phyloP scores from a whole-genome alignment of 345 rosid genomes.

The Eucalyptus sp. region DNA sequence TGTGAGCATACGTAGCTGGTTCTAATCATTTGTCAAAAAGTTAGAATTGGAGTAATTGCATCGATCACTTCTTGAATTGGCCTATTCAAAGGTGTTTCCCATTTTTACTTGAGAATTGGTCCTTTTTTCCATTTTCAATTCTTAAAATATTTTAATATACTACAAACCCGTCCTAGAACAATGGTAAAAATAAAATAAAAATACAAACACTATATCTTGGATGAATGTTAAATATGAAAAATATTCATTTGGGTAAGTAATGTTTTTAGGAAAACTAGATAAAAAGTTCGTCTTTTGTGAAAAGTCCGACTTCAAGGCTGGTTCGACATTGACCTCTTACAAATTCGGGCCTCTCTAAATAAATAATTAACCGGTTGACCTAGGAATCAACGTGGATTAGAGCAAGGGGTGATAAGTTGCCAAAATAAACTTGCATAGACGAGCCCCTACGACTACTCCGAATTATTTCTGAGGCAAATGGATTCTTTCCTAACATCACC shows the following conservation, averaged over 20 bases:
- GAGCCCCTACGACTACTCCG: too few species aligned
- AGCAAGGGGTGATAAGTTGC: too few species aligned
- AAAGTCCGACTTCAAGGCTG: neutral
- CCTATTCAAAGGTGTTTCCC: too few species aligned
- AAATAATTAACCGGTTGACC: too few species aligned
- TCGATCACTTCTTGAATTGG: too few species aligned
- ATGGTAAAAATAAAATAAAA: neutral
- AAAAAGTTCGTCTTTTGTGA: neutral
- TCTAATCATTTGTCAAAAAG: too few species aligned
- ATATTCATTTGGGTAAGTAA: neutral
- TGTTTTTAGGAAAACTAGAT: neutral
- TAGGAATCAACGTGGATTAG: neutral
- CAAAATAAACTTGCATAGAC: too few species aligned
- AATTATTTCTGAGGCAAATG: neutral
- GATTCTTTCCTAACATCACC: neutral
- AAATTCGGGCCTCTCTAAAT: neutral
- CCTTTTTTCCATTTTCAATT: too few species aligned
- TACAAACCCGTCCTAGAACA: neutral
- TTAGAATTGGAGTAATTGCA: fast-evolving
- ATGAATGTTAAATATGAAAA: neutral
- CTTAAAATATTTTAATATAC: too few species aligned
- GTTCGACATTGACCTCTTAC: neutral
- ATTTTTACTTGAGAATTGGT: too few species aligned
- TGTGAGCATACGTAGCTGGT: fast-evolving
- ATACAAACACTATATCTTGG: too few species aligned